Conservation (phyloP, 495 filamentous ascomycete species). For the Podospora didyma region DNA sequence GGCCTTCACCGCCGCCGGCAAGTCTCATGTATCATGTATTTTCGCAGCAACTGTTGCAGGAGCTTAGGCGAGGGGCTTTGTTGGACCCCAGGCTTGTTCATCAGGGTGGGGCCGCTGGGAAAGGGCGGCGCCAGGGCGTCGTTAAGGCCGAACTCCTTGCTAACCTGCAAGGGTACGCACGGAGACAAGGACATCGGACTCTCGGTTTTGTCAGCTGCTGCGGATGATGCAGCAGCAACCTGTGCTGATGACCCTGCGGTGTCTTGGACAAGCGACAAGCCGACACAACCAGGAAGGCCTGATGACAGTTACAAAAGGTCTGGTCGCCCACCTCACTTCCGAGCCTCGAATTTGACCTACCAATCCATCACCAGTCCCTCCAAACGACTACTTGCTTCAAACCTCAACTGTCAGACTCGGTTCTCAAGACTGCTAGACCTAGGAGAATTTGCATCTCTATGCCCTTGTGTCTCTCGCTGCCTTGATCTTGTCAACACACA, state of each 20-base stretch:
- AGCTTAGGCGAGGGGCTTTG: background rate
- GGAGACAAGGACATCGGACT: conserved; percentile 14
- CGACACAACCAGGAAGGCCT: conserved; percentile 22
- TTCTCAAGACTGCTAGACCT: no score
- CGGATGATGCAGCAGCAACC: conserved; percentile 27
- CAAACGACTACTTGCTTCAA: no score
- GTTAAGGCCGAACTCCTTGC: conserved; percentile 8
- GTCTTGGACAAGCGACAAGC: conserved; percentile 20
- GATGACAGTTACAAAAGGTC: conserved; percentile 20
- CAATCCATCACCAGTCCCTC: background rate
- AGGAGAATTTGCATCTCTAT: no score
- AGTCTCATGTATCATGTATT: conserved; percentile 7
- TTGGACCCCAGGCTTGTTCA: background rate
- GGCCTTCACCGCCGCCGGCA: conserved; percentile 11
- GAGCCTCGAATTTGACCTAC: background rate
- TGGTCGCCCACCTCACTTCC: conserved; percentile 12
- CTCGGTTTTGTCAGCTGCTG: conserved; percentile 30
- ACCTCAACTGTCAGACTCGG: no score
- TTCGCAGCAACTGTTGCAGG: background rate
- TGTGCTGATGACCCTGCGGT: conserved; percentile 25
- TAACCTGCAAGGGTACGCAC: conserved; percentile 13
- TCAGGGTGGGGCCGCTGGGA: no score
- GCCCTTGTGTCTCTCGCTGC: no score
- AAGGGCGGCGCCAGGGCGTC: conserved; percentile 15
- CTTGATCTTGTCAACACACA: no score